These are phyloP conservation scores for Phytophthora idaei DNA, from an alignment of 352 stramenopile species.

Conservation along the genomic window DNA sequence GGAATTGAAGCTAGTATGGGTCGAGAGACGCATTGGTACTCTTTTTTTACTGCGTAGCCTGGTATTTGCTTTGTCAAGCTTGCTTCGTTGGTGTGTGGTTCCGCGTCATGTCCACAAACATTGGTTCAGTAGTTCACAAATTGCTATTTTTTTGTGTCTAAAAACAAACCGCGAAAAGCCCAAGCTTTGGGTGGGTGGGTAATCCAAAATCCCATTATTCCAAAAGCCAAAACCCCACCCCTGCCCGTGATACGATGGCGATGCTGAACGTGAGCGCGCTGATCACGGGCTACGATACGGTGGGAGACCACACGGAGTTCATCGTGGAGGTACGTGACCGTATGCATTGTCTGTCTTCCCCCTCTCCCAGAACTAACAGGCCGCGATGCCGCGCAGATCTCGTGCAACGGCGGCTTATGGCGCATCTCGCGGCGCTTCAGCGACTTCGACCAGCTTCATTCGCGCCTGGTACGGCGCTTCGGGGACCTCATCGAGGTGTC, in stretches of 20 bases:
- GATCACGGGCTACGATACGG: conserved; percentile 82
- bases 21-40: too few relatives aligned
- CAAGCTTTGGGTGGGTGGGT: too few relatives aligned
- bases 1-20: too few relatives aligned
- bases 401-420: conserved; percentile 83
- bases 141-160: too few relatives aligned
- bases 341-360: neutral
- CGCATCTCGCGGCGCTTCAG: conserved; percentile 86
- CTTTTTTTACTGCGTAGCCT: too few relatives aligned
- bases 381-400: conserved; percentile 53
- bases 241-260: conserved; percentile 33
- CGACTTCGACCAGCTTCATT: conserved; percentile 89
- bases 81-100: too few relatives aligned
- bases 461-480: conserved; percentile 72
- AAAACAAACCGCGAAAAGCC: too few relatives aligned
- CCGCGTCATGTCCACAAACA: too few relatives aligned
- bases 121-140: too few relatives aligned
- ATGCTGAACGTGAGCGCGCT: conserved; percentile 82
- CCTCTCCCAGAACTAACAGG: neutral
- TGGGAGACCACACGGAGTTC: conserved; percentile 89
- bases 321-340: conserved; percentile 60
- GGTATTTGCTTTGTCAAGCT: too few relatives aligned
- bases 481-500: conserved; percentile 71
- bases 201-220: neutral
- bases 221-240: neutral